These are phyloP conservation scores for Candida sp. DNA, from an alignment of 1,139 yeast species.

Conservation along the genomic window DNA sequence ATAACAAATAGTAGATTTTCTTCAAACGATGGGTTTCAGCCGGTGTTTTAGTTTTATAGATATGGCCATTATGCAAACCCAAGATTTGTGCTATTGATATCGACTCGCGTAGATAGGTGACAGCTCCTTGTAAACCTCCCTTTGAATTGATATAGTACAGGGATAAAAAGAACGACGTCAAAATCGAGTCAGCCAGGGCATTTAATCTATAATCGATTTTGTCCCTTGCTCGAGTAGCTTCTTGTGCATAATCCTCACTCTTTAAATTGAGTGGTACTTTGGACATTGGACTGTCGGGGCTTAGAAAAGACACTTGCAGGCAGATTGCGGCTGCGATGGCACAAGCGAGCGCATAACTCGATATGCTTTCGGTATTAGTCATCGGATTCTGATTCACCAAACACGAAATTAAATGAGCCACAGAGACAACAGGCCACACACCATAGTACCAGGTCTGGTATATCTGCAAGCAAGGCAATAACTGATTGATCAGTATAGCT, in stretches of 20 bases:
- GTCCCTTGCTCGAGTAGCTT: slow-evolving; percentile 26
- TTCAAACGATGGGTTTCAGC: slow-evolving; percentile 33
- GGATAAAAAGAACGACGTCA: slow-evolving; percentile 37
- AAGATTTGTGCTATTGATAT: slow-evolving; percentile 35
- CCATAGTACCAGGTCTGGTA: slow-evolving; percentile 29
- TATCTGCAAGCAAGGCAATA: slow-evolving; percentile 18
- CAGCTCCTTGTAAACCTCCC: slow-evolving; percentile 27
- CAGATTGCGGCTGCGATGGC: slow-evolving; percentile 37
- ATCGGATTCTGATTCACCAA: slow-evolving; percentile 1
- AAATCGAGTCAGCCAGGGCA: slow-evolving; percentile 26
- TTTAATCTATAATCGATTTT: slow-evolving; percentile 22
- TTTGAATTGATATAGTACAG: slow-evolving; percentile 29
- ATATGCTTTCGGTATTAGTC: slow-evolving; percentile 14
- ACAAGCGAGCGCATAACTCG: slow-evolving; percentile 31
- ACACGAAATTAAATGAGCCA: slow-evolving; percentile 7
- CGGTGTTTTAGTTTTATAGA: slow-evolving; percentile 20
- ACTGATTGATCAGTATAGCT: slow-evolving; percentile 4
- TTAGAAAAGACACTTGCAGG: slow-evolving; percentile 28
- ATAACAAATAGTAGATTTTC: slow-evolving; percentile 32
- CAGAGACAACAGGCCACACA: slow-evolving; percentile 27
- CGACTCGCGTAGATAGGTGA: slow-evolving; percentile 35
- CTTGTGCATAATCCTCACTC: slow-evolving; percentile 22
- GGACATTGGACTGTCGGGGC: slow-evolving; percentile 19
- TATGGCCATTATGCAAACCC: slow-evolving; percentile 26
- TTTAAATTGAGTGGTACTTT: slow-evolving; percentile 20